Evolutionary conservation across 2,329 filamentous ascomycete genomes (phyloP).

Genomic region (Fusarium abutilonis): DNA sequence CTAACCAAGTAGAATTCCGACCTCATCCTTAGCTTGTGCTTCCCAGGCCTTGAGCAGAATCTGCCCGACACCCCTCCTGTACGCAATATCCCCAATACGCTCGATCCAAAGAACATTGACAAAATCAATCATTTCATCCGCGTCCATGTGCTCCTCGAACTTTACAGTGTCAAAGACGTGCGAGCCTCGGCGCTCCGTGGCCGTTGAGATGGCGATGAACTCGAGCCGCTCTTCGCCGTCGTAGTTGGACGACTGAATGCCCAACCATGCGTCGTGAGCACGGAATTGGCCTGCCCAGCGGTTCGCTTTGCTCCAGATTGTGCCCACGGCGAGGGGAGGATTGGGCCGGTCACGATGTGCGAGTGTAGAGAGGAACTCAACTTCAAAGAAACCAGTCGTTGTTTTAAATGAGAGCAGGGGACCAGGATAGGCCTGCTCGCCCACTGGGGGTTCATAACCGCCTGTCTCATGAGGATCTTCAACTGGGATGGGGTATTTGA

Average conservation of each 20-base stretch:
- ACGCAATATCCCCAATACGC: constrained; percentile 55
- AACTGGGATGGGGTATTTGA: constrained; percentile 56
- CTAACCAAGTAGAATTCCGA: constrained; percentile 55
- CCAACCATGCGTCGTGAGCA: constrained; percentile 58
- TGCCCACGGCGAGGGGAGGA: constrained; percentile 56
- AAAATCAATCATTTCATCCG: constrained; percentile 56
- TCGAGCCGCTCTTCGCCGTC: constrained; percentile 57
- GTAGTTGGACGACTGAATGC: constrained; percentile 58
- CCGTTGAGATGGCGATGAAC: constrained; percentile 56
- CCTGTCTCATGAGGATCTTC: constrained; percentile 47
- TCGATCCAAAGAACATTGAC: constrained; percentile 60
- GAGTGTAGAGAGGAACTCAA: constrained; percentile 53
- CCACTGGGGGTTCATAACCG: constrained; percentile 45
- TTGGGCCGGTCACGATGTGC: constrained; percentile 50
- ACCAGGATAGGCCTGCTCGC: constrained; percentile 50
- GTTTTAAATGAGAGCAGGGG: constrained; percentile 55
- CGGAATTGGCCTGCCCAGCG: constrained; percentile 56
- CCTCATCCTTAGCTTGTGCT: constrained; percentile 52
- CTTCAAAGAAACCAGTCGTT: constrained; percentile 53
- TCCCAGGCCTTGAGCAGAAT: constrained; percentile 55
- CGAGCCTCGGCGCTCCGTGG: constrained; percentile 55
- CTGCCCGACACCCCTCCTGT: constrained; percentile 56
- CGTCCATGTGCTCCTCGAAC: constrained; percentile 55
- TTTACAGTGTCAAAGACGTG: constrained; percentile 53
- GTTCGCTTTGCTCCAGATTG: constrained; percentile 52